A percentile compares a stretch with the other conserved stretches of the same genome.
Conservation (phyloP, 148 eudicot genomes). For the Rhododendron henanense region DNA sequence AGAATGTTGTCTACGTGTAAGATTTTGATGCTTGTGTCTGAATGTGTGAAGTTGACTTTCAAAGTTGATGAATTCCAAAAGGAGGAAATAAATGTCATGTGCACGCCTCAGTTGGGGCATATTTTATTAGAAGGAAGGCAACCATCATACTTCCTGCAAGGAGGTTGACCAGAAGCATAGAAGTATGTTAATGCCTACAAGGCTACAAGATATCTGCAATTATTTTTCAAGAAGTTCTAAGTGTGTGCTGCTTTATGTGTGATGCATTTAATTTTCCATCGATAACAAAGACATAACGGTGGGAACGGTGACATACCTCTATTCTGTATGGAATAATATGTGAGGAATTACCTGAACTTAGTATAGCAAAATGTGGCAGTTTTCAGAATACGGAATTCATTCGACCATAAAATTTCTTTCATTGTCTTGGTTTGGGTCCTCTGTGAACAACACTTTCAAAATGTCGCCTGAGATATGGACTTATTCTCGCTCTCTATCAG, state of each 20-base stretch:
- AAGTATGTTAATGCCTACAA: not conserved
- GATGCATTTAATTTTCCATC: not conserved
- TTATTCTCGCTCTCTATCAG: conserved; percentile 22
- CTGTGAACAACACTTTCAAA: not conserved
- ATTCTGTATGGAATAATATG: not conserved
- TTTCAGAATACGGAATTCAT: not conserved
- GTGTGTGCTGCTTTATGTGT: not conserved
- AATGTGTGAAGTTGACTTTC: not conserved
- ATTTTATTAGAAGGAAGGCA: not conserved
- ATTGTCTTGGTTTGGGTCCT: not conserved
- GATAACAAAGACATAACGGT: not conserved
- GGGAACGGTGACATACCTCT: not conserved
- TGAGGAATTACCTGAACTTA: not conserved
- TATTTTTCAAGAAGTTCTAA: not conserved
- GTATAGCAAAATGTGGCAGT: not conserved
- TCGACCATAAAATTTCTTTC: not conserved
- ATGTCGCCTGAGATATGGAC: not conserved
- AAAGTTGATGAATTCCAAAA: not conserved
- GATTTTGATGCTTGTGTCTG: not conserved
- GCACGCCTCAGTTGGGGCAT: not conserved
- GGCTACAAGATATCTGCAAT: not conserved
- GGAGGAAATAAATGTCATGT: not conserved
- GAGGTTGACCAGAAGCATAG: not conserved
- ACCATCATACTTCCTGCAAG: not conserved
- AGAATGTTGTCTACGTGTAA: not conserved